A percentile compares a stretch with the other conserved stretches of the same genome.
These are phyloP conservation scores for Boletales sp. DNA, from an alignment of 768 basidiomycete species.

Conservation along the genomic window DNA sequence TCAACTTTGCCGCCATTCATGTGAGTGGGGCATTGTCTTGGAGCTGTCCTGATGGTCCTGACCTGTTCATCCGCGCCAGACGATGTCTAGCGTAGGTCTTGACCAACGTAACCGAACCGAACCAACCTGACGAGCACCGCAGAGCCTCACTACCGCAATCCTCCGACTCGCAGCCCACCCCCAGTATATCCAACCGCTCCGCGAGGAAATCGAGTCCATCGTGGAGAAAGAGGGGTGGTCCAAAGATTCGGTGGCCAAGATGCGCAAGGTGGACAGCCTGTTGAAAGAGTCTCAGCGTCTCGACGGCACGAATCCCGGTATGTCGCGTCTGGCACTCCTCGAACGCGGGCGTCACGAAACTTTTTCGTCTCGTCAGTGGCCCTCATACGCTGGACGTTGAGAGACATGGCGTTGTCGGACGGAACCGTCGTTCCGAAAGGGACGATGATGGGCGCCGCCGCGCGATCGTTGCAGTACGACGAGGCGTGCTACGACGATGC, in stretches of 20 bases:
- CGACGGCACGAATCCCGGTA: slow-evolving; percentile 26
- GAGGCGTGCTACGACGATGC: slow-evolving; percentile 30
- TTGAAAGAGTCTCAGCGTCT: slow-evolving; percentile 34
- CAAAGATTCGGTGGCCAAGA: slow-evolving; percentile 22
- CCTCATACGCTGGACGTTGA: slow-evolving; percentile 31
- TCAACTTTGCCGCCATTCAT: slow-evolving; percentile 7
- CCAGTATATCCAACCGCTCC: slow-evolving; percentile 30
- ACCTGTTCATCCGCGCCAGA: background rate
- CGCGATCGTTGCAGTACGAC: slow-evolving; percentile 20
- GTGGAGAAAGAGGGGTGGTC: slow-evolving; percentile 28
- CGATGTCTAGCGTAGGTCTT: slow-evolving; percentile 14
- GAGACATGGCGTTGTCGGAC: slow-evolving; percentile 35
- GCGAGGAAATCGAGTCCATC: slow-evolving; percentile 35
- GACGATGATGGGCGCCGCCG: slow-evolving; percentile 19
- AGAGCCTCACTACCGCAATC: slow-evolving; percentile 34
- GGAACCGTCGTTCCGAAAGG: slow-evolving; percentile 36
- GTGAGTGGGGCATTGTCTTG: background rate
- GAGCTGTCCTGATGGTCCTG: too few relatives aligned
- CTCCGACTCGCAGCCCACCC: slow-evolving; percentile 35
- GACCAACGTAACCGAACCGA: background rate
- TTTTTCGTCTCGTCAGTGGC: slow-evolving; percentile 13
- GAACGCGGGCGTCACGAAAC: background rate
- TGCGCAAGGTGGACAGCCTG: slow-evolving; percentile 39
- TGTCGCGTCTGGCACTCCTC: slow-evolving; percentile 5
- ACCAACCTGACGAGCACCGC: background rate